These are phyloP conservation scores for Aquilaria agallochum DNA, from an alignment of 441 rosid species.

Conservation along the genomic window DNA sequence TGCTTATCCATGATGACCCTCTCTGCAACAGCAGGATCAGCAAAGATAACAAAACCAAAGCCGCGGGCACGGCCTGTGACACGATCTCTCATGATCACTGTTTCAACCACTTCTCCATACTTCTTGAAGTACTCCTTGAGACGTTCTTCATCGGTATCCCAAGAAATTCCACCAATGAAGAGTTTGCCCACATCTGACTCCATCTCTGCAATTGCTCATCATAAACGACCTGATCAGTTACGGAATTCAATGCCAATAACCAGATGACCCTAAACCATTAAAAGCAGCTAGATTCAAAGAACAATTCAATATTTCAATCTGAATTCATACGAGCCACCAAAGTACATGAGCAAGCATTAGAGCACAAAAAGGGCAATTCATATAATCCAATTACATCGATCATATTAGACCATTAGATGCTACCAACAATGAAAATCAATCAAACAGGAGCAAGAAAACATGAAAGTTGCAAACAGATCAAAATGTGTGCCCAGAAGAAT, in stretches of 20 bases:
- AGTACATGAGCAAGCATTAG: background rate
- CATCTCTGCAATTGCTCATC: conserved; percentile 43
- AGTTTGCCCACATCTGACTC: conserved; percentile 82
- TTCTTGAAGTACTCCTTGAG: conserved; percentile 57
- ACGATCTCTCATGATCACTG: conserved; percentile 75
- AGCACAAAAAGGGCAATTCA: conserved; percentile 8
- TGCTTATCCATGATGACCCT: conserved; percentile 73
- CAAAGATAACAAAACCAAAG: conserved; percentile 65
- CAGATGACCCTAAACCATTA: conserved; percentile 8
- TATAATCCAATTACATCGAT: conserved; percentile 10
- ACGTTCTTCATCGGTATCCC: conserved; percentile 75
- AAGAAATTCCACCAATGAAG: conserved; percentile 77
- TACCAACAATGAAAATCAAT: conserved; percentile 11
- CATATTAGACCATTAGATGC: conserved; percentile 8
- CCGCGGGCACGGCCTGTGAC: conserved; percentile 75
- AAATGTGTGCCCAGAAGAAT: conserved; percentile 20
- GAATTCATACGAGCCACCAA: conserved; percentile 3
- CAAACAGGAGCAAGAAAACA: conserved; percentile 10
- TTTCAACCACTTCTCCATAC: conserved; percentile 61
- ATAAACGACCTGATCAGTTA: conserved; percentile 32
- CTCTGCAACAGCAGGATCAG: conserved; percentile 66
- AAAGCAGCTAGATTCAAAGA: conserved; percentile 16
- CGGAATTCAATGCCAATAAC: conserved; percentile 21
- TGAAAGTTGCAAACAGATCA: conserved; percentile 19
- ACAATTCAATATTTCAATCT: conserved; percentile 18